phyloP scores from a whole-genome alignment of 768 basidiomycete genomes.

The Leccinum subgranulosum region DNA sequence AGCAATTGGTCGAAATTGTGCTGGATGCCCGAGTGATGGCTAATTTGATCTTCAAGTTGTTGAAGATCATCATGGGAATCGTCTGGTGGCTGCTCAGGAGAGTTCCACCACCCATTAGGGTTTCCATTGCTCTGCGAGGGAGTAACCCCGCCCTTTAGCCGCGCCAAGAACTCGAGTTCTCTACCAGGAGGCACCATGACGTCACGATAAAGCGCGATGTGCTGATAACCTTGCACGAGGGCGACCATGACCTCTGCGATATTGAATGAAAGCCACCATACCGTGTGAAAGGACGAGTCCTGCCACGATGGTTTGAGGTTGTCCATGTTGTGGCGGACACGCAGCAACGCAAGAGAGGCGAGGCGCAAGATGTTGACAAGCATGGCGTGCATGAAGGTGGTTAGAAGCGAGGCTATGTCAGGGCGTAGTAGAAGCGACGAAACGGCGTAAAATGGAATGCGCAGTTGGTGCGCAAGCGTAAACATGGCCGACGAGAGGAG shows the following conservation, averaged over 20 bases:
- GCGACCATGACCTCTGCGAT: slow-evolving; percentile 63
- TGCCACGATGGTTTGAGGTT: slow-evolving; percentile 48
- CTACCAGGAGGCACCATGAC: slow-evolving; percentile 53
- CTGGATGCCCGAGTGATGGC: slow-evolving; percentile 46
- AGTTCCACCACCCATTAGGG: slow-evolving; percentile 7
- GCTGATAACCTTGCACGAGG: slow-evolving; percentile 68
- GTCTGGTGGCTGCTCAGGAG: slow-evolving; percentile 6
- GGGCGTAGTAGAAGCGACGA: slow-evolving; percentile 32
- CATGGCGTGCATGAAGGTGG: slow-evolving; percentile 46
- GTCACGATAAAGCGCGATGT: slow-evolving; percentile 63
- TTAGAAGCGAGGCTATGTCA: slow-evolving; percentile 32
- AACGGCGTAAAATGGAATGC: slow-evolving; percentile 33
- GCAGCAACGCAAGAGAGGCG: slow-evolving; percentile 50
- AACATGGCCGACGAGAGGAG: slow-evolving; percentile 58
- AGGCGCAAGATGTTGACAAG: slow-evolving; percentile 55
- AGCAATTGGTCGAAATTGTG: slow-evolving; percentile 65
- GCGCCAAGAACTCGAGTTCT: slow-evolving; percentile 38
- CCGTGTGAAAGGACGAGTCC: slow-evolving; percentile 55
- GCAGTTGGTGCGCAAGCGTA: slow-evolving; percentile 27
- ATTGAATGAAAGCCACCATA: slow-evolving; percentile 78
- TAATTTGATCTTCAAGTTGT: slow-evolving; percentile 19
- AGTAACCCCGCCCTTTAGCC: slow-evolving; percentile 16
- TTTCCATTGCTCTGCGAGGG: slow-evolving; percentile 9
- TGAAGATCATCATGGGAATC: slow-evolving; percentile 16
- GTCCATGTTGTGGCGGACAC: slow-evolving; percentile 43